A percentile compares a stretch with the other conserved stretches of the same genome.
Evolutionary conservation across 75 land plant genomes (phyloP).

Genomic region (Adiantum capillusveneris): DNA sequence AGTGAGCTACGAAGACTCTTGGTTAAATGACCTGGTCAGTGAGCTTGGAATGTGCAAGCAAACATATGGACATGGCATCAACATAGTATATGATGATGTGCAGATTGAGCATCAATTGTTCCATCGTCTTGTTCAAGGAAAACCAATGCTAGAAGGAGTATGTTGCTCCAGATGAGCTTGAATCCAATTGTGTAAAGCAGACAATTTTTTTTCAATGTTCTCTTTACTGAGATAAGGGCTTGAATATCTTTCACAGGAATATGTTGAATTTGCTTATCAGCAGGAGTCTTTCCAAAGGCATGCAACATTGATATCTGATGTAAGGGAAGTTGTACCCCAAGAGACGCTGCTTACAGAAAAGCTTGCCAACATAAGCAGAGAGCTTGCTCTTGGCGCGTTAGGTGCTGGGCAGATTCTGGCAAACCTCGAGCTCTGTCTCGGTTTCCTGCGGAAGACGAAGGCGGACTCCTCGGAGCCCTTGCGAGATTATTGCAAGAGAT

Average conservation of each 20-base stretch:
- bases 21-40: background rate
- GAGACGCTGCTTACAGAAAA: constrained; percentile 9
- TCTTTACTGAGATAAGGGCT: background rate
- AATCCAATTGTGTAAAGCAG: no score
- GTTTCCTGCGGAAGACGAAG: constrained; percentile 16
- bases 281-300: constrained; percentile 23
- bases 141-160: constrained; percentile 16
- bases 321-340: constrained; percentile 12
- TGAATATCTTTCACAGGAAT: constrained; percentile 7
- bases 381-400: constrained; percentile 9
- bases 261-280: constrained; percentile 16
- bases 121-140: constrained; percentile 5
- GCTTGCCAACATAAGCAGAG: constrained; percentile 9
- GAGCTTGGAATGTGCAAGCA: constrained; percentile 1
- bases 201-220: no score
- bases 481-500: constrained; percentile 12
- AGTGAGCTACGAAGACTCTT: background rate
- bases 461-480: constrained; percentile 11
- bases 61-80: constrained; percentile 5
- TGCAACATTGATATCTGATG: constrained; percentile 24
- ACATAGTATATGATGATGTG: constrained; percentile 14
- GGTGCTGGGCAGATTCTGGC: constrained; percentile 19
- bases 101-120: constrained; percentile 9
- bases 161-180: background rate
- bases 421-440: constrained; percentile 19